These are phyloP conservation scores for Diaporthe vexans DNA, from an alignment of 2,329 filamentous ascomycete genomes.

Conservation along the genomic window DNA sequence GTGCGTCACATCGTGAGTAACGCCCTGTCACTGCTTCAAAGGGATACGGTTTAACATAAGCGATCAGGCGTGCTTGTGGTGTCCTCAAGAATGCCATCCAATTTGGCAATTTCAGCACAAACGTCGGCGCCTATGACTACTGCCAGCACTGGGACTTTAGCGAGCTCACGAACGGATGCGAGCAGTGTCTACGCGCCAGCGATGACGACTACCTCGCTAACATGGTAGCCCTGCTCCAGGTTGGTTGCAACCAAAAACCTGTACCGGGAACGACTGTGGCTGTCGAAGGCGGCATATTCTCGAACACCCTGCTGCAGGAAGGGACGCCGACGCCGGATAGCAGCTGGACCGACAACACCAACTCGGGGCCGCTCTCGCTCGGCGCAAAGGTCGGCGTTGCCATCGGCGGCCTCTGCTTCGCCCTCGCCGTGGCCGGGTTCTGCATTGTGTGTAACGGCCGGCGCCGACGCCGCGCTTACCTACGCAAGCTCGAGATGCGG, in stretches of 20 bases:
- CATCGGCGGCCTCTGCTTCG: constrained; percentile 62
- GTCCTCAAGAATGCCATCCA: constrained; percentile 61
- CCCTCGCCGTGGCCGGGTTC: constrained; percentile 65
- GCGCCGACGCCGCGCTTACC: constrained; percentile 65
- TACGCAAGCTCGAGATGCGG: constrained; percentile 61
- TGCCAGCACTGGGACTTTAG: constrained; percentile 63
- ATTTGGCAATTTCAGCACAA: constrained; percentile 63
- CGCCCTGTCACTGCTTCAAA: background rate
- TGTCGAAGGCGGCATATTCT: constrained; percentile 67
- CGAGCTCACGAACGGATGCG: constrained; percentile 67
- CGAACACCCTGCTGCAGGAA: constrained; percentile 60
- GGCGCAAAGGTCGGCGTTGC: constrained; percentile 72
- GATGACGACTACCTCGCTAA: constrained; percentile 62
- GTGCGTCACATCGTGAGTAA: constrained; percentile 66
- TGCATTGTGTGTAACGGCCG: constrained; percentile 70
- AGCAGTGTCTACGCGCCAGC: constrained; percentile 59
- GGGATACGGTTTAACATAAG: constrained; percentile 45
- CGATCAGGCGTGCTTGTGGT: constrained; percentile 65
- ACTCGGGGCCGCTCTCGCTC: constrained; percentile 64
- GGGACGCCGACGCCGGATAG: constrained; percentile 62
- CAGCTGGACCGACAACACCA: constrained; percentile 54
- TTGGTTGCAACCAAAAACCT: constrained; percentile 69
- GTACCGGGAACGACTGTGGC: constrained; percentile 61
- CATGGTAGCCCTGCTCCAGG: constrained; percentile 67
- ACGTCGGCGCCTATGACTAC: constrained; percentile 64